Conservation (phyloP, 2,329 filamentous ascomycete genomes). For the Zasmidium angulare region DNA sequence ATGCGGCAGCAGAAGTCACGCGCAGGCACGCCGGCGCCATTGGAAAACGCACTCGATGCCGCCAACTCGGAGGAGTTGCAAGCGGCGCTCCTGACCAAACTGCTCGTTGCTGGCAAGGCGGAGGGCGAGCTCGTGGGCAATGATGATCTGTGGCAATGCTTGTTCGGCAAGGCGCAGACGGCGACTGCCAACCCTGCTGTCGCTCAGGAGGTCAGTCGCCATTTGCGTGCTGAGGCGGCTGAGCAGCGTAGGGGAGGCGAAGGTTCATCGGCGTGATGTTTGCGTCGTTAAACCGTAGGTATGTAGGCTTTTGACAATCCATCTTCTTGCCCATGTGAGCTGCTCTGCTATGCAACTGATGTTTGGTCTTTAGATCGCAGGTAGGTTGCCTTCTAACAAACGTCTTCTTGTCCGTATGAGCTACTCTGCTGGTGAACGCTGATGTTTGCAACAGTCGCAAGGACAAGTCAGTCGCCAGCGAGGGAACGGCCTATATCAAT, state of each 20-base stretch:
- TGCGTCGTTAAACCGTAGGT: too few relatives aligned
- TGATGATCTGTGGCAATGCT: constrained; percentile 81
- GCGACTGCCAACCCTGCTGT: constrained; percentile 29
- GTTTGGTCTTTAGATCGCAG: too few relatives aligned
- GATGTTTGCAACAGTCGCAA: too few relatives aligned
- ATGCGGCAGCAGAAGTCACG: constrained; percentile 28
- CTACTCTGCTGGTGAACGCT: too few relatives aligned
- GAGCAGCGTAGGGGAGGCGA: constrained; percentile 35
- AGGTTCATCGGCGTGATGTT: too few relatives aligned
- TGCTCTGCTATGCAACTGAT: too few relatives aligned
- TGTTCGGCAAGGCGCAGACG: constrained; percentile 63
- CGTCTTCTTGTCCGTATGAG: too few relatives aligned
- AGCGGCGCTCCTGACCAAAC: constrained; percentile 65
- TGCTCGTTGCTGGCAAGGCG: constrained; percentile 68
- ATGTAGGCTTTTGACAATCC: too few relatives aligned
- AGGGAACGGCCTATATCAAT: too few relatives aligned
- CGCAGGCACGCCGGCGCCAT: constrained; percentile 30
- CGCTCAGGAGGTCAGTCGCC: constrained; percentile 48
- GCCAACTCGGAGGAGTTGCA: constrained; percentile 85
- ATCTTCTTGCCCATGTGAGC: too few relatives aligned
- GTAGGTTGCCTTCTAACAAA: too few relatives aligned
- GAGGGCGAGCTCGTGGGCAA: constrained; percentile 78
- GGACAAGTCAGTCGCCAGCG: too few relatives aligned
- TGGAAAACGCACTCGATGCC: constrained; percentile 67
- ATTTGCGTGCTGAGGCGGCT: constrained; percentile 57